A percentile compares a stretch with the other conserved stretches of the same genome.
These are phyloP conservation scores for Nelumbo lutea DNA, from an alignment of 164 flowering plant species.

Conservation along the genomic window DNA sequence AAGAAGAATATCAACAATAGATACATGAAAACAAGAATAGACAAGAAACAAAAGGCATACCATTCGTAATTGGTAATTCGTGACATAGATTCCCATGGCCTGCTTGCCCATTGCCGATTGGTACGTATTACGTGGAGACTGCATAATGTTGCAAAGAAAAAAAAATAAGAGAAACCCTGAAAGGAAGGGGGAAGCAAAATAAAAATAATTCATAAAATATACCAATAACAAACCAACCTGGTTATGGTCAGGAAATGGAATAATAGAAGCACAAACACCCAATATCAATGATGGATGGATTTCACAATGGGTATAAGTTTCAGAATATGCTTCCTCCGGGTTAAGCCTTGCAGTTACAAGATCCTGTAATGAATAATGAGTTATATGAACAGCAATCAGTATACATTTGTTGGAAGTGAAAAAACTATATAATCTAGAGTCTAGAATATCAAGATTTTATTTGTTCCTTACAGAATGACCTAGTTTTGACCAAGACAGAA, in stretches of 20 bases:
- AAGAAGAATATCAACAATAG: background rate
- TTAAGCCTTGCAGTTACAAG: constrained; percentile 62
- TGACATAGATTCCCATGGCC: constrained; percentile 99
- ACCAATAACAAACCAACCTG: constrained; percentile 44
- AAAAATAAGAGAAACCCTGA: background rate
- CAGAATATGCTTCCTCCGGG: constrained; percentile 85
- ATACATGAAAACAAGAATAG: background rate
- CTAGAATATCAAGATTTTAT: too few relatives aligned
- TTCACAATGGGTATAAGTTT: constrained; percentile 94
- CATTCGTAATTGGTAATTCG: constrained; percentile 96
- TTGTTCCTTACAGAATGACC: too few relatives aligned
- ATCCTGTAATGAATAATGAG: constrained; percentile 47
- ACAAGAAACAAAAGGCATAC: constrained; percentile 26
- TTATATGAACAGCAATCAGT: background rate
- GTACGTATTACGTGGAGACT: constrained; percentile 99
- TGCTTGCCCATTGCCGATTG: constrained; percentile 99
- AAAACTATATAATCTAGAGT: background rate
- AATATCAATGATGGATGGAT: constrained; percentile 94
- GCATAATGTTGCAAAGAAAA: constrained; percentile 6
- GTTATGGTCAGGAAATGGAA: constrained; percentile 98
- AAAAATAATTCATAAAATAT: background rate
- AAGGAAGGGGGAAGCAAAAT: background rate
- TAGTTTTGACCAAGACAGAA: background rate
- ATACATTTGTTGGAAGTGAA: background rate
- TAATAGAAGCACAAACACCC: constrained; percentile 99